Evolutionary conservation across 163 green algal genomes (phyloP).

Genomic region (Scenedesmus sp.): DNA sequence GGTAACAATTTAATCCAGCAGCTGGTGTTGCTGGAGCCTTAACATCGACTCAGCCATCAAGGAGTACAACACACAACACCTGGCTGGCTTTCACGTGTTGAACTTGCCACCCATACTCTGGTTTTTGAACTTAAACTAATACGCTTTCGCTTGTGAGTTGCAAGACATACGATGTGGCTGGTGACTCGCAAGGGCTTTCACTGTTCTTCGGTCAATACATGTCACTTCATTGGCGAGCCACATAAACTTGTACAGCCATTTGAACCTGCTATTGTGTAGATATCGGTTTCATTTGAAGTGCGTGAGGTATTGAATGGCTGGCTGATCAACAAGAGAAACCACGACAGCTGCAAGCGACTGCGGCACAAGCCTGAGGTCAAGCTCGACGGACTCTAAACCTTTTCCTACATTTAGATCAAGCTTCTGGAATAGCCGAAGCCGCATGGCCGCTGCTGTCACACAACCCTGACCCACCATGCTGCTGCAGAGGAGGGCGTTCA

Average conservation of each 20-base stretch:
- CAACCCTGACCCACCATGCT: constrained; percentile 7
- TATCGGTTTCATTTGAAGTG: background rate
- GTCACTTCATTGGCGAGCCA: background rate
- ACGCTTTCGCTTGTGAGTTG: background rate
- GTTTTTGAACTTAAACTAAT: too few relatives aligned
- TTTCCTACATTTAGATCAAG: background rate
- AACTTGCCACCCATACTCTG: background rate
- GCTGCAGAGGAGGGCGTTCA: background rate
- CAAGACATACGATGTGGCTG: background rate
- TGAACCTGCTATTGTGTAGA: background rate
- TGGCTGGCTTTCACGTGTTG: background rate
- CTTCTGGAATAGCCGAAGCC: background rate
- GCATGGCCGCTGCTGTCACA: background rate
- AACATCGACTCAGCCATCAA: background rate
- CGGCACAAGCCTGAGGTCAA: background rate
- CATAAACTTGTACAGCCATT: background rate
- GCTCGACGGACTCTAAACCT: background rate
- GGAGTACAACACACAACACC: background rate
- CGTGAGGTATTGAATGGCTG: background rate
- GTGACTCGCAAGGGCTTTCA: background rate
- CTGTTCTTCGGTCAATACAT: background rate
- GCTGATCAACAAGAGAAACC: background rate
- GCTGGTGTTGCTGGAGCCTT: background rate
- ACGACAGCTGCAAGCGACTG: constrained; percentile 6
- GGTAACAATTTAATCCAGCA: background rate